Conservation (phyloP, 371 early-diverging fungal species). For the Mortierella sp. region DNA sequence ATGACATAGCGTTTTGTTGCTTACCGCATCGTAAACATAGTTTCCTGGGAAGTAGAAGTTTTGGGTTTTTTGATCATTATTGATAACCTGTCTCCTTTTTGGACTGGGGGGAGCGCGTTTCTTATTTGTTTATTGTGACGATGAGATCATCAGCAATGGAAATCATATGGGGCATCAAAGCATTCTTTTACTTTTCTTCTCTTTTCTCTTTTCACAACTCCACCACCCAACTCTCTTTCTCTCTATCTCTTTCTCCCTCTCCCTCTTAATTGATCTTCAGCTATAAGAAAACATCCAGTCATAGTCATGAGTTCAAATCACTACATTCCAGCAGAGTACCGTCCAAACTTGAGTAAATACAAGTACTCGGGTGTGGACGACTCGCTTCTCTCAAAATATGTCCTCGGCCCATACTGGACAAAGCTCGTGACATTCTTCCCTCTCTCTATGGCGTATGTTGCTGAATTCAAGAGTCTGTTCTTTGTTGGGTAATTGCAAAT, state of each 20-base stretch:
- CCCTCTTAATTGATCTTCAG: not conserved
- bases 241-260: not conserved
- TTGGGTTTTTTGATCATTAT: no score
- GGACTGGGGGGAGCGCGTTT: not conserved
- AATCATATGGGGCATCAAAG: not conserved
- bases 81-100: no score
- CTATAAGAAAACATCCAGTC: not conserved
- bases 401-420: constrained; percentile 94
- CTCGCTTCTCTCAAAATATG: constrained; percentile 88
- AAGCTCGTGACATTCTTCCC: constrained; percentile 90
- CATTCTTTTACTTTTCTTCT: not conserved
- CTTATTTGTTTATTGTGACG: not conserved
- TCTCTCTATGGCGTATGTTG: constrained; percentile 87
- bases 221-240: not conserved
- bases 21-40: not conserved
- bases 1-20: not conserved
- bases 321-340: constrained; percentile 64
- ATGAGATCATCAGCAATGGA: not conserved
- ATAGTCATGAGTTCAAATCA: constrained; percentile 36
- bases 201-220: not conserved
- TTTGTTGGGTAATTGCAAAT: not conserved
- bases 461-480: not conserved
- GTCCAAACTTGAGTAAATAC: constrained; percentile 82
- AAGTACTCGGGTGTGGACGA: constrained; percentile 89
- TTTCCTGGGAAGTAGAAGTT: no score